These are phyloP conservation scores for Metschnikowia cubensis DNA, from an alignment of 805 yeast genomes.

Conservation along the genomic window DNA sequence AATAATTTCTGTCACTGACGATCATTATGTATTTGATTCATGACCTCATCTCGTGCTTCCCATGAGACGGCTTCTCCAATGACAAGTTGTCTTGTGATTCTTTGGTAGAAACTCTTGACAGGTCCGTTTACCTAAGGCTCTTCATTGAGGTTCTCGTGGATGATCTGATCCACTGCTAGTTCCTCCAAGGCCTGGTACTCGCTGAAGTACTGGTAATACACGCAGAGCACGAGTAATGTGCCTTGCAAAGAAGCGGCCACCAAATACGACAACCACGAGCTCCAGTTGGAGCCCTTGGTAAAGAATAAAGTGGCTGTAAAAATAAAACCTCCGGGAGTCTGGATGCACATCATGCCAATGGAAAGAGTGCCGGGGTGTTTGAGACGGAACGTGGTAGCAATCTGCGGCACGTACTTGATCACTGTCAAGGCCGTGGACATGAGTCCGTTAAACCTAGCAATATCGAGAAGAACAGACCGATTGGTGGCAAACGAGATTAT, in stretches of 20 bases:
- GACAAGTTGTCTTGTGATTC: too few species aligned
- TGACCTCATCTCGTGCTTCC: too few species aligned
- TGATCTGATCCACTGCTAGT: slow-evolving; percentile 9
- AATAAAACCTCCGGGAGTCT: slow-evolving; percentile 84
- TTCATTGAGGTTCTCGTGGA: slow-evolving; percentile 9
- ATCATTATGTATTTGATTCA: background rate
- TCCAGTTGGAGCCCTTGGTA: slow-evolving; percentile 79
- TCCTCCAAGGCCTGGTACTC: slow-evolving; percentile 10
- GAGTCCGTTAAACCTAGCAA: slow-evolving; percentile 62
- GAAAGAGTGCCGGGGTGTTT: slow-evolving; percentile 81
- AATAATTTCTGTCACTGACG: background rate
- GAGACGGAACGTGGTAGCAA: slow-evolving; percentile 60
- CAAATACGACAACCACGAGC: slow-evolving; percentile 78
- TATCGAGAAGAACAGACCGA: slow-evolving; percentile 23
- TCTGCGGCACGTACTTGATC: slow-evolving; percentile 77
- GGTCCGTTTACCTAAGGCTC: background rate
- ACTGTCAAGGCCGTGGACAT: slow-evolving; percentile 60
- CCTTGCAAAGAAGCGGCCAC: slow-evolving; percentile 70
- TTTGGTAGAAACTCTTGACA: too few species aligned
- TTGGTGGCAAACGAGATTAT: slow-evolving; percentile 28
- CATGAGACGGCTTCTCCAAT: too few species aligned
- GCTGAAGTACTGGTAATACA: slow-evolving; percentile 37
- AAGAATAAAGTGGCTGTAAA: slow-evolving; percentile 71
- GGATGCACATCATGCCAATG: slow-evolving; percentile 75
- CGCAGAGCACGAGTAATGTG: slow-evolving; percentile 55